These are phyloP conservation scores for Syzygium aqueum DNA, from an alignment of 345 rosid genomes.

Conservation along the genomic window DNA sequence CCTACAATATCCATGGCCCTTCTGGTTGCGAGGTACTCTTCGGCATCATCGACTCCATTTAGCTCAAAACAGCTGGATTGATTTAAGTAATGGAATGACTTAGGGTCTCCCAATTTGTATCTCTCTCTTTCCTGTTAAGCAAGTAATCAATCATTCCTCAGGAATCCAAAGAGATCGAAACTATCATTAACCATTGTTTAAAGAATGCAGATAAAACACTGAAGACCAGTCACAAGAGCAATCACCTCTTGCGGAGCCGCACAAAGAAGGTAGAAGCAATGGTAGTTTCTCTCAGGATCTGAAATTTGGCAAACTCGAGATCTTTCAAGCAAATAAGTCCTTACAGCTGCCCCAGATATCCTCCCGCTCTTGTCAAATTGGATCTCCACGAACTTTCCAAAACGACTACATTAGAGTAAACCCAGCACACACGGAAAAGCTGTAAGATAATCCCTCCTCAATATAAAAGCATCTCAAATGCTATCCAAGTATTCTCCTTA, in stretches of 20 bases:
- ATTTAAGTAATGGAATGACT: conserved; percentile 76
- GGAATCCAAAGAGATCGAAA: not conserved
- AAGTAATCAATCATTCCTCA: not conserved
- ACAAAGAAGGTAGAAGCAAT: conserved; percentile 94
- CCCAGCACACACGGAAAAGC: not conserved
- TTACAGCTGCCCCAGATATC: conserved; percentile 96
- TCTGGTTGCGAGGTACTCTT: conserved; percentile 94
- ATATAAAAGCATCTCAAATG: not conserved
- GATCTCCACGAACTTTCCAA: conserved; percentile 98
- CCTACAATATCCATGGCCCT: conserved; percentile 99
- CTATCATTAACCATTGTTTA: not conserved
- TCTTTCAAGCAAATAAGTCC: conserved; percentile 93
- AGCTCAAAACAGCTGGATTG: conserved; percentile 74
- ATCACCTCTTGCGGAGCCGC: conserved; percentile 95
- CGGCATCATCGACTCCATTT: conserved; percentile 83
- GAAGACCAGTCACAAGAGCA: not conserved
- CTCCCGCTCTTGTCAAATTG: conserved; percentile 98
- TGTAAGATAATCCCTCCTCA: not conserved
- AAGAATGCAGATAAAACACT: not conserved
- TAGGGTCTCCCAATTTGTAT: conserved; percentile 68
- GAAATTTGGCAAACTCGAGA: conserved; percentile 99
- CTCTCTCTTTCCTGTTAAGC: conserved; percentile 60
- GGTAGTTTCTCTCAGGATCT: conserved; percentile 97
- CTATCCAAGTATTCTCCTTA: not conserved
- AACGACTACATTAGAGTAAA: conserved; percentile 59